Base-by-base conservation (phyloP, 192 early-diverging fungal species). In the Diversispora eburnea region DNA sequence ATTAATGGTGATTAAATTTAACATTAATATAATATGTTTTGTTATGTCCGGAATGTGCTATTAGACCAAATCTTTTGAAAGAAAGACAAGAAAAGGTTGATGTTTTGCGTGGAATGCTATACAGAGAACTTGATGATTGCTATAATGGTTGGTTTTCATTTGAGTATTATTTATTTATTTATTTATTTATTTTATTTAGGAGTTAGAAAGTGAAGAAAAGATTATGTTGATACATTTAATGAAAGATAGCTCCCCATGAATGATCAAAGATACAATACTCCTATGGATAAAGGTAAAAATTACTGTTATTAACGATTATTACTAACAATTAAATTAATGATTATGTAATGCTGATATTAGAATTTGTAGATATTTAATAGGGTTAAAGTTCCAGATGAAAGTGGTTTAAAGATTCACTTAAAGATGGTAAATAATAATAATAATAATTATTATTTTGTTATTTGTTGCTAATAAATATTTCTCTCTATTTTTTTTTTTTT, bases 331-430 rank as follows among this genome's bases (percentile, higher is more conserved):
- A 22, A 13, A 42, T 25, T 13, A 55, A 63, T 64, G 20, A 63
- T 63, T 52, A 70, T 8, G 19, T 55, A 33, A 67, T 67, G 15
- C 63, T 71, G 58, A 56, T 70, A 74, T 54, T 65, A 88, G 93
- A 92, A 48, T 90, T 93, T 63, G 88, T 91, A n/a, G 80, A 80
- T 0, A 91, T 95, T 92, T 91, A 77, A 84, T 47, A 77, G 85
- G 42, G 78, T 95, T 42, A 57, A 70, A 8, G 82, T 93, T 8
- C 92, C 93, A 7, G 89, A 89, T 46, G 92, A 91, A 56, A 81
- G 80, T 12, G 92, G 93, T 76, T 73, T 95, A 57, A 83, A 87
- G 19, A 86, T 59, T 92, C 87, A 49, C 82, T 95, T 68, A 80
- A 90, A 60, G 81, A 83, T 49, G 85, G 85, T 87, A 55, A 45